Conservation (phyloP, 2,329 filamentous ascomycete genomes). For the Ophiostoma sp. region DNA sequence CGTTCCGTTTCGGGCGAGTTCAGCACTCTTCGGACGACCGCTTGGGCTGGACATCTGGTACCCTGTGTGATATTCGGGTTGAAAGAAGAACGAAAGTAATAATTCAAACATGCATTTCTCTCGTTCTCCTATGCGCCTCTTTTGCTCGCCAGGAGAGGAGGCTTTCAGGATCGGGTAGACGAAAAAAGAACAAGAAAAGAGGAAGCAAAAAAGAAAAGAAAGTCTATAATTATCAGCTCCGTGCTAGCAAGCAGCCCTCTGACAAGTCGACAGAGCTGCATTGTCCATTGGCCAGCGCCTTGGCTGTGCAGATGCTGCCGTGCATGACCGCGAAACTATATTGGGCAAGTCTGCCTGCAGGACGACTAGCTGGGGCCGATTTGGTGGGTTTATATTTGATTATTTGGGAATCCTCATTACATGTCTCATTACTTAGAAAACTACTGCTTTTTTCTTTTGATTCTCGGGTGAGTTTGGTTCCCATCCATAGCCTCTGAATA, state of each 20-base stretch:
- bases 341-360: slow-evolving; percentile 18
- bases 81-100: not conserved
- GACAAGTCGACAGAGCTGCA: not conserved
- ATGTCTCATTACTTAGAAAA: not conserved
- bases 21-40: slow-evolving; percentile 20
- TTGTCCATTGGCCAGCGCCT: slow-evolving; percentile 17
- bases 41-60: slow-evolving; percentile 2
- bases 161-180: not conserved
- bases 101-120: not conserved
- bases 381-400: not conserved
- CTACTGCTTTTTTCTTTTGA: not conserved
- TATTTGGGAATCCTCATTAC: not conserved
- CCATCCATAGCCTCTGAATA: too few species aligned
- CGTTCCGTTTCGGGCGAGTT: slow-evolving; percentile 21
- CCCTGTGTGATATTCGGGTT: not conserved
- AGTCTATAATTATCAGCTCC: not conserved
- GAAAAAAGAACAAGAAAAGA: not conserved
- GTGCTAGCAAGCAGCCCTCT: slow-evolving; percentile 18
- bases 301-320: slow-evolving; percentile 10
- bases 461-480: not conserved
- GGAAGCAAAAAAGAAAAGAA: too few species aligned
- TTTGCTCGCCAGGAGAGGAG: not conserved
- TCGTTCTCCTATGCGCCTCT: not conserved
- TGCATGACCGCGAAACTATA: slow-evolving; percentile 14
- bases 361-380: slow-evolving; percentile 1